phyloP scores from a whole-genome alignment of 1,139 yeast genomes.

The Lodderomyces beijingensis region DNA sequence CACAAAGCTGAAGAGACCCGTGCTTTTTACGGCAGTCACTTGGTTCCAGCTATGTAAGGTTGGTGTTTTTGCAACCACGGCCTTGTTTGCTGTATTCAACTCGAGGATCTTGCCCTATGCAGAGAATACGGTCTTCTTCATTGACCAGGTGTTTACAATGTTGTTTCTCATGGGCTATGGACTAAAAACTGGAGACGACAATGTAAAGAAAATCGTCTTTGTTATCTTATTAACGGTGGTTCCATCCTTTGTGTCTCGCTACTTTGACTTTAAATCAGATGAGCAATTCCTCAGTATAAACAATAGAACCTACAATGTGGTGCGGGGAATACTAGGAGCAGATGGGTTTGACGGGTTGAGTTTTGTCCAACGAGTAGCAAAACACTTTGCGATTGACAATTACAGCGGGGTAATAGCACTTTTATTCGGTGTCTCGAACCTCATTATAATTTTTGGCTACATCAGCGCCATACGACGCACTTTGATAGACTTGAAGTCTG shows the following conservation, averaged over 20 bases:
- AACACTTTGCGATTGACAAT: constrained; percentile 2
- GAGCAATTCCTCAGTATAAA: constrained; percentile 6
- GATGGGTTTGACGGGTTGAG: constrained; percentile 8
- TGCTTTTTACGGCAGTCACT: constrained; percentile 1
- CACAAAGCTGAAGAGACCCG: constrained; percentile 1
- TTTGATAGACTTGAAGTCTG: constrained; percentile 1
- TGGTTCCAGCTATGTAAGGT: constrained; percentile 5
- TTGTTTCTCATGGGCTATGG: constrained; percentile 11
- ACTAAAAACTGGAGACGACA: constrained; percentile 3
- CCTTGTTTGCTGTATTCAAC: constrained; percentile 5
- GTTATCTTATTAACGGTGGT: constrained; percentile 4
- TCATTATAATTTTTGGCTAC: constrained; percentile 6
- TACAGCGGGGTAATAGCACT: constrained; percentile 5
- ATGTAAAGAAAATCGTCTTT: constrained; percentile 3
- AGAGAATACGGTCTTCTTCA: constrained; percentile 5
- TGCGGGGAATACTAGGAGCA: constrained; percentile 9
- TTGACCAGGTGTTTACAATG: constrained; percentile 9
- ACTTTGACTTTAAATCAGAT: constrained; percentile 9
- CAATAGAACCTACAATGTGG: constrained; percentile 6
- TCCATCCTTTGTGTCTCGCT: constrained; percentile 7
- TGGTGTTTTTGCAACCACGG: constrained; percentile 2
- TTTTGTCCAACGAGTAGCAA: constrained; percentile 3
- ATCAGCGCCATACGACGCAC: constrained; percentile 6
- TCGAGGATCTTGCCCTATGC: constrained; percentile 6
- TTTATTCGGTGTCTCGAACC: constrained; percentile 7